Base-by-base conservation (phyloP, 441 rosid genomes). In the Rhodomyrtus psidioides region DNA sequence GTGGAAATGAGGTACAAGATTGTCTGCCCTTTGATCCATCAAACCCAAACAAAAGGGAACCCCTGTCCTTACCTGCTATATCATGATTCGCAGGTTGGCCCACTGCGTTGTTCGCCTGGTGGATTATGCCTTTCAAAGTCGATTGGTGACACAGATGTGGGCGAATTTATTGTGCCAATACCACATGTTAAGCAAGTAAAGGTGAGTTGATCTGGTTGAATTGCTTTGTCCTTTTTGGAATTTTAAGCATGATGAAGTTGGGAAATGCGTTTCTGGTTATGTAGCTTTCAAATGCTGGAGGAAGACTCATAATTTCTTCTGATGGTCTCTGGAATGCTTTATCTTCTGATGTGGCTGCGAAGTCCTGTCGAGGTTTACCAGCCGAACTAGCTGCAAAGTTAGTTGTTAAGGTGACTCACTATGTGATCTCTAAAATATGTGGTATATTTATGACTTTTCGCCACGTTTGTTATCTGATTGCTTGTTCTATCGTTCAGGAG, bases 91-190 rank as follows among this genome's bases (percentile, higher is more conserved):
- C 89, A 97, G 99, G 98, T 97, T 84, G 99, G 99, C 16, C 99
- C 99, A 12, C 94, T 97, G 51, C 98, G 99, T 65, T 97, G 99
- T 89, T 97, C 98, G 99, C 99, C 99, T 46, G 99, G 99, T 89
- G 99, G 99, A 82, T 90, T 97, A 87, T 97, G 99, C 90, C 99
- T 97, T 88, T 97, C 99, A 2, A 94, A 99, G 90, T 97, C 99
- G 81, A 97, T 97, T 85, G 99, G 99, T 55, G 98, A 97, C 91
- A 94, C 97, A 1, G 99, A 97, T 88, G 98, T 97, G 42, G 99
- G 98, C 27, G 98, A 97, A 89, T 97, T 90, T 89, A 96, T 97
- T 83, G 99, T 96, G 88, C 99, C 99, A 39, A 91, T 96, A 88
- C 98, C 98, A 3, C 98, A 97, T 88, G 99, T 97, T 85, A 97